Base-by-base conservation (phyloP, 2,329 filamentous ascomycete genomes). In the Stylonectria norvegica region DNA sequence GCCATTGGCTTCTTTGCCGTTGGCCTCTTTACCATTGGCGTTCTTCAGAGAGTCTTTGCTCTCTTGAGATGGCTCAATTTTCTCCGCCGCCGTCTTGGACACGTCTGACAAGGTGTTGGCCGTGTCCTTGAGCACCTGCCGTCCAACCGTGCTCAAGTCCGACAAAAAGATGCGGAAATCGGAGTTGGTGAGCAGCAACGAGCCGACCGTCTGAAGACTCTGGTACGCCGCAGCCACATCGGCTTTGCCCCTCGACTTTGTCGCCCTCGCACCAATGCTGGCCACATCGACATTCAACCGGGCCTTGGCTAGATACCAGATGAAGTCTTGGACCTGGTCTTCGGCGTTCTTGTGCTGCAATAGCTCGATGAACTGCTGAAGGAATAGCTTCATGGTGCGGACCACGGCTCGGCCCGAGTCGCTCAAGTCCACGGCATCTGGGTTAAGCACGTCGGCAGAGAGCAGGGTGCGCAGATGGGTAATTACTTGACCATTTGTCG, bases 291-390 rank as follows among this genome's bases (percentile, higher is more conserved):
- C 45, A 5, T 64, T 48, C 5, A 93, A 69, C 22, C 78, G 77
- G n/a, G 88, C 83, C 59, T 86, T 85, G 48, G 81, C 71, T 33
- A 95, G 64, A 55, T 84, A 89, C 89, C 89, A 96, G 27, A 95
- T 72, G 49, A 96, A 86, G 56, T 96, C 88, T 62, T 97, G 91
- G 14, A 97, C 79, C 61, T 95, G 85, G 63, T 97, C 89, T 12
- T 79, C 66, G 46, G 73, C 70, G 62, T 96, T 96, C 70, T 96
- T 97, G 64, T 89, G 75, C 40, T 80, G 73, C 32, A 96, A 62
- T 5, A 95, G 67, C n/a, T 88, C 80, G 54, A 94, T 91, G 61
- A 95, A 81, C 42, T 90, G 76, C 42, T 81, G 76, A 6, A 96
- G 69, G 78, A 81, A 91, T 52, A 84, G 73, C 60, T 85, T 86